Percentiles rank a stretch among this genome's conserved stretches.
Conservation (phyloP, 345 rosid species). For the Salix caprea region DNA sequence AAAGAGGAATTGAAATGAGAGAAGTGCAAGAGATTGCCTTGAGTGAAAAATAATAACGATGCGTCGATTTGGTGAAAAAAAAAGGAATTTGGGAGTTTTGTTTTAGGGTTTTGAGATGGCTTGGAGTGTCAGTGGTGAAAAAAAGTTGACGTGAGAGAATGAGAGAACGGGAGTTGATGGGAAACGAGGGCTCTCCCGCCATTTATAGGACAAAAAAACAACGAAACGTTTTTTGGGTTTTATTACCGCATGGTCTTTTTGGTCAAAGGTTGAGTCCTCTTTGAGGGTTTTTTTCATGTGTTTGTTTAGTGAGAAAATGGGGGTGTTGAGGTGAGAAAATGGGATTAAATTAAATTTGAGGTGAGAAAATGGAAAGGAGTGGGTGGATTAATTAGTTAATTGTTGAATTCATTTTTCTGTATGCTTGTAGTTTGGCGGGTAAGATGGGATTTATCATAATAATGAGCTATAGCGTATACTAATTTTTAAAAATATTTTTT, state of each 20-base stretch:
- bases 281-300: not conserved
- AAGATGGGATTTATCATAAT: no score
- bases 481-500: no score
- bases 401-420: no score
- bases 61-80: no score
- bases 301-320: no score
- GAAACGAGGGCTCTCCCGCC: conserved; percentile 33
- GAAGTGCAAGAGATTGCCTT: not conserved
- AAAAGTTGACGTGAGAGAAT: conserved; percentile 7
- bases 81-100: not conserved
- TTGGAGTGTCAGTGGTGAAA: conserved; percentile 21
- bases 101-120: conserved; percentile 27
- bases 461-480: no score
- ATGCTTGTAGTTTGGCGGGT: no score
- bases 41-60: not conserved
- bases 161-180: conserved; percentile 28
- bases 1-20: not conserved
- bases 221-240: not conserved
- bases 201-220: conserved; percentile 28
- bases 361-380: no score
- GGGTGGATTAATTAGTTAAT: no score
- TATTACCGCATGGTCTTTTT: not conserved
- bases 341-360: no score
- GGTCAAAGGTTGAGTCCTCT: not conserved
- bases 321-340: no score